Base-by-base conservation (phyloP, 2,329 filamentous ascomycete genomes). In the Fusarium pininemorale region DNA sequence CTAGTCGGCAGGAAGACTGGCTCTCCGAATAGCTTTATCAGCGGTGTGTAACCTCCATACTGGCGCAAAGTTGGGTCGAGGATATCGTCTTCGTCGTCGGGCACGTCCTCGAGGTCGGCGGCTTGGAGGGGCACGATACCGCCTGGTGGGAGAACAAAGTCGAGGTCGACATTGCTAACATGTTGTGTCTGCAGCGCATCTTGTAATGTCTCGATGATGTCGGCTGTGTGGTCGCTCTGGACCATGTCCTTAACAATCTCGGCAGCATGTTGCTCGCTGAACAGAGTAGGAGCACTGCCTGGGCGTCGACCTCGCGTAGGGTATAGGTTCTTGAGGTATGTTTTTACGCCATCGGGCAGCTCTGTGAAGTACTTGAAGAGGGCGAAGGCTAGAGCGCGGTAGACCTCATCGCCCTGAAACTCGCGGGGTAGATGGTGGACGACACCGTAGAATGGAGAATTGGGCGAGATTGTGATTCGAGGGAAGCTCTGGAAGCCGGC, bases 281-380 rank as follows among this genome's bases (percentile, higher is more conserved):
- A 98, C 67, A 98, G 87, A 48, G 87, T 86, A 26, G 92, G 90
- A 3, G 89, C 88, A 47, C 90, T 92, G 45, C 90, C 89, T 10
- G 92, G 90, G 57, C 89, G 86, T 65, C 89, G 87, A 28, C 86
- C 86, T 77, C 87, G 83, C 20, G 87, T 85, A 42, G 88, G 87
- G 74, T 89, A 90, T 42, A 85, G 83, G 76, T 87, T 87, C 75
- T 87, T 90, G 81, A 97, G 88, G 69, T 90, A 88, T 77, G 87
- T 87, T 85, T 94, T 97, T 80, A 95, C 92, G 42, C 89, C 86
- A 62, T 93, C 89, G 28, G 95, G 91, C 59, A 99, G 87, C 83
- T 98, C 96, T 70, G 90, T 89, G 81, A 98, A 98, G 86, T 98
- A 99, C 82, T 97, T 98, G 86, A 92, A 93, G 75, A 99, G 87